Evolutionary conservation across 2,329 filamentous ascomycete genomes (phyloP).

Genomic region (Ilyonectria mors-panacis): DNA sequence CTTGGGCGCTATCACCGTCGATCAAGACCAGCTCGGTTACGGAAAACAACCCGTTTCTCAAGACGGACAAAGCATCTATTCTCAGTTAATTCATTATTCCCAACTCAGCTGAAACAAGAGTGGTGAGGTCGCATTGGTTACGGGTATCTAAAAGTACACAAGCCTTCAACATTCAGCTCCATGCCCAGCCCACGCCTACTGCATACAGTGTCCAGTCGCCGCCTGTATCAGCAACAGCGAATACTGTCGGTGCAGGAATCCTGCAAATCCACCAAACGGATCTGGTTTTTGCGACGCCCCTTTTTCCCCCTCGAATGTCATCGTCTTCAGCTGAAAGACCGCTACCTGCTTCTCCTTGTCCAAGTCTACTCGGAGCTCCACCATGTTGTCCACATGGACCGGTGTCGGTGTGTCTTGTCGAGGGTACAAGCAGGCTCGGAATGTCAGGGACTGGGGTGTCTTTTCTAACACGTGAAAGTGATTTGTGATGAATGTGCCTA

Average conservation of each 20-base stretch:
- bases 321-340: slow-evolving; percentile 19
- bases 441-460: slow-evolving; percentile 25
- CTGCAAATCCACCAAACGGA: slow-evolving; percentile 35
- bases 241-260: slow-evolving; percentile 40
- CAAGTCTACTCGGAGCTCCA: slow-evolving; percentile 29
- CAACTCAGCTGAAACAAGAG: background rate
- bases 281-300: slow-evolving; percentile 30
- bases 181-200: background rate
- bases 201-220: slow-evolving; percentile 38
- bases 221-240: slow-evolving; percentile 37
- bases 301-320: slow-evolving; percentile 37
- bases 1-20: background rate
- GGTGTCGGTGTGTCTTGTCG: slow-evolving; percentile 19
- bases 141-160: background rate
- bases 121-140: background rate
- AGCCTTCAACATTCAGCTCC: background rate
- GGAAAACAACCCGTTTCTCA: background rate
- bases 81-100: background rate
- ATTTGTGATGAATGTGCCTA: slow-evolving; percentile 40
- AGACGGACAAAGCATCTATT: background rate
- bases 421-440: slow-evolving; percentile 36
- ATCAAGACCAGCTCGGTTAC: background rate
- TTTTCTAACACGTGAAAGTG: slow-evolving; percentile 37
- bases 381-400: slow-evolving; percentile 28
- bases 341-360: slow-evolving; percentile 7